phyloP scores from a whole-genome alignment of 192 early-diverging fungal species.

The Pilobolus umbonatus region DNA sequence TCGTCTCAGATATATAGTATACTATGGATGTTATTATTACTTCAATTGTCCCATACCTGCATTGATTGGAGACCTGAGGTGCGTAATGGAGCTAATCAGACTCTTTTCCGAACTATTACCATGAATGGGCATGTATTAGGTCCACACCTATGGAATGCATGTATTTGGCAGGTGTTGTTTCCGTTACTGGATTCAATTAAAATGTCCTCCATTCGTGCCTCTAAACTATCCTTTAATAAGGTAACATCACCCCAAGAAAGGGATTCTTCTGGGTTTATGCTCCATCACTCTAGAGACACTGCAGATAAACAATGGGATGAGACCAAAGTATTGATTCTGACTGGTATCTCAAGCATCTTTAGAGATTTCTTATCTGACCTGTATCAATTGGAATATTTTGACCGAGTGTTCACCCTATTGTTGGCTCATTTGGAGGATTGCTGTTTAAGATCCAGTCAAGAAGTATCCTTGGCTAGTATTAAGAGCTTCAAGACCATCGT shows the following conservation, averaged over 20 bases:
- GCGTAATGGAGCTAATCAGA: conserved; percentile 90
- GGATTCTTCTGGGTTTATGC: conserved; percentile 36
- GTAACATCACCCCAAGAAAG: conserved; percentile 35
- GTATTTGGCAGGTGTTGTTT: conserved; percentile 82
- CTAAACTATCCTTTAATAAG: conserved; percentile 23
- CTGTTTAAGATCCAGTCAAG: conserved; percentile 61
- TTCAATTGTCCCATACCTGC: conserved; percentile 75
- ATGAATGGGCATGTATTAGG: conserved; percentile 79
- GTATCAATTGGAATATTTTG: conserved; percentile 56
- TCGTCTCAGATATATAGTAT: conserved; percentile 43
- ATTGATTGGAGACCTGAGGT: conserved; percentile 87
- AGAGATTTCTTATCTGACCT: conserved; percentile 62
- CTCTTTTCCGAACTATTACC: conserved; percentile 87
- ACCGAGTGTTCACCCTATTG: conserved; percentile 64
- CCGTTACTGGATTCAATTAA: conserved; percentile 75
- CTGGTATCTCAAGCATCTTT: conserved; percentile 64
- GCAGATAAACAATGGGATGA: conserved; percentile 86
- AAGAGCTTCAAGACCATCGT: conserved; percentile 65
- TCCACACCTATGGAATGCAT: conserved; percentile 72
- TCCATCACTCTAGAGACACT: conserved; percentile 59
- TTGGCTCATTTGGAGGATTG: conserved; percentile 70
- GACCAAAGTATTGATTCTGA: conserved; percentile 72
- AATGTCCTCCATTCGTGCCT: conserved; percentile 39
- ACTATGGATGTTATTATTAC: conserved; percentile 89
- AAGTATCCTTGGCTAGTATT: conserved; percentile 72